These are phyloP conservation scores for Conticribra weissflogii DNA, from an alignment of 108 stramenopile species.

Conservation along the genomic window DNA sequence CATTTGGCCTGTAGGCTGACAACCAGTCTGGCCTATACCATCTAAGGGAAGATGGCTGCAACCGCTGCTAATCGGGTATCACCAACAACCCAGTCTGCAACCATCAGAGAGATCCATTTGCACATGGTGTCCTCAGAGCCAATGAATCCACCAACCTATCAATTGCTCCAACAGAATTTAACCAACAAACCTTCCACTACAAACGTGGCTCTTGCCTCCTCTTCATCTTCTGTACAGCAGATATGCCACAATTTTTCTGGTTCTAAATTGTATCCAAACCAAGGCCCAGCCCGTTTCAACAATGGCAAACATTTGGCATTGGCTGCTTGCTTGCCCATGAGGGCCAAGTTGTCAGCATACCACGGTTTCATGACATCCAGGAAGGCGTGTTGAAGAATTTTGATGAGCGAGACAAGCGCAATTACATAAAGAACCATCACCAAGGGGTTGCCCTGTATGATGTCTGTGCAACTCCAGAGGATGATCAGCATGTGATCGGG, in stretches of 20 bases:
- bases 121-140: neutral
- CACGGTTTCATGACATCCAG: constrained; percentile 27
- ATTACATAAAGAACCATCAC: constrained; percentile 45
- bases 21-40: constrained; percentile 22
- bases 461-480: constrained; percentile 6
- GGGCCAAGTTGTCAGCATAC: constrained; percentile 39
- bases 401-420: constrained; percentile 22
- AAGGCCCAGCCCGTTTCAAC: neutral
- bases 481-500: neutral
- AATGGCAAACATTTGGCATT: neutral
- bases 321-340: neutral
- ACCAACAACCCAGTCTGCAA: constrained; percentile 10
- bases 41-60: constrained; percentile 27
- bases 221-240: constrained; percentile 4
- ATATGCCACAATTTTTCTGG: constrained; percentile 1
- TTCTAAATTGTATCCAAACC: neutral
- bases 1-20: constrained; percentile 27
- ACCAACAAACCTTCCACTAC: neutral
- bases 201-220: neutral
- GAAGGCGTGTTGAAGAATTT: neutral
- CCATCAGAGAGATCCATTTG: constrained; percentile 10
- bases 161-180: constrained; percentile 7
- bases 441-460: constrained; percentile 48
- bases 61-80: constrained; percentile 10
- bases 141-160: constrained; percentile 37